Base-by-base conservation (phyloP, 257 asterid genomes). In the Primulina huaijiensis region DNA sequence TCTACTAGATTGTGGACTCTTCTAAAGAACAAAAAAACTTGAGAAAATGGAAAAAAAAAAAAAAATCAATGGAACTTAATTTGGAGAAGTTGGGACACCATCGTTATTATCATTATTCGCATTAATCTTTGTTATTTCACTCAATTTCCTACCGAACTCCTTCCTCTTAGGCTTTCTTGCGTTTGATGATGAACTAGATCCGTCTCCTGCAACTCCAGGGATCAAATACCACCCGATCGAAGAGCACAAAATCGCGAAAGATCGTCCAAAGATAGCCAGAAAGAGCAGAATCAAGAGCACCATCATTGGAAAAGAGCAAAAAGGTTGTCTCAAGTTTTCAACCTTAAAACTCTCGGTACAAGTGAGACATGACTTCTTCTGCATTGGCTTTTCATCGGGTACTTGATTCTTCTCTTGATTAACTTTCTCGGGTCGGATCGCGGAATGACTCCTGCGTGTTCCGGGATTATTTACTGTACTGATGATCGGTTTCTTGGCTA, bases 211-310 rank as follows among this genome's bases (percentile, higher is more conserved):
- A 2, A 80, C 50, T 5, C 60, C 77, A 1, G 95, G 88, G 33
- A 78, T 75, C 76, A 79, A 7, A 9, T 83, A 88, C 95, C 95
- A 88, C 29, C 78, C 86, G 21, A 88, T 77, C n/a, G 86, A 82
- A 21, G 85, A 74, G 63, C 95, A 88, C 17, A 85, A 38, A n/a
- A 85, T 82, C n/a, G 85, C 89, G 3, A 88, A 88, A 8, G 87
- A 75, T 40, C 84, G 67, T 3, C 91, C 95, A 38, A 30, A 78
- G 0, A 85, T 1, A 19, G 79, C 85, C 20, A 88, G 64, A 19
- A 80, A 70, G 64, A 76, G 0, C 84, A 88, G 34, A 52, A 83
- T 73, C 73, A 85, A 62, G 9, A 83, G 74, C 61, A 85, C 69
- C 53, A 83, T 76, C 67, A 70, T 78, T 17, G 80, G 74, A 25